phyloP scores from a whole-genome alignment of 2,329 filamentous ascomycete species.

The Ascochyta lentis region DNA sequence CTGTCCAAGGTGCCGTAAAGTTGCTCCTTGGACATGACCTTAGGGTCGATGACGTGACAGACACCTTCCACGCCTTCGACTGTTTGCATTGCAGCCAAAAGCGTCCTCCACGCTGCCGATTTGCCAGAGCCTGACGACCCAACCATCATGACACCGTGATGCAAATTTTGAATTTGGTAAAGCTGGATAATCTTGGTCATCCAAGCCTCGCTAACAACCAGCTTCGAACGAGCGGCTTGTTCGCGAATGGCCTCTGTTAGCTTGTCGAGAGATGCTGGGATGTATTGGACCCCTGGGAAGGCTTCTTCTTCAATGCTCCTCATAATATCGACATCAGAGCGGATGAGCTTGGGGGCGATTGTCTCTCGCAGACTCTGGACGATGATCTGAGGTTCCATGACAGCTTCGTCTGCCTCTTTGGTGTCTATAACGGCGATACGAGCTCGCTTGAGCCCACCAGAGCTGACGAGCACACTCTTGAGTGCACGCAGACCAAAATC shows the following conservation, averaged over 20 bases:
- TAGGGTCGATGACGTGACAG: conserved; percentile 96
- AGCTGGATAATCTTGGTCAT: conserved; percentile 96
- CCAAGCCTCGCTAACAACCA: conserved; percentile 93
- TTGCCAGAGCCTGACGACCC: conserved; percentile 98
- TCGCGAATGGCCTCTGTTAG: conserved; percentile 82
- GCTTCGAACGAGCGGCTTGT: conserved; percentile 82
- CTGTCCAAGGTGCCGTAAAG: conserved; percentile 95
- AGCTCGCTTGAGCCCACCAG: conserved; percentile 90
- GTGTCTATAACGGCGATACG: conserved; percentile 66
- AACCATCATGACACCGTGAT: conserved; percentile 99
- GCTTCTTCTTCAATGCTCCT: conserved; percentile 79
- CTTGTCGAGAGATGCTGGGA: conserved; percentile 82
- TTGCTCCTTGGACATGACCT: conserved; percentile 99
- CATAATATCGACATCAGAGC: conserved; percentile 89
- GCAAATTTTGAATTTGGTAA: conserved; percentile 96
- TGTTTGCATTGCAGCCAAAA: conserved; percentile 88
- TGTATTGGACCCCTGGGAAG: conserved; percentile 92
- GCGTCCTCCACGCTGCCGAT: conserved; percentile 90
- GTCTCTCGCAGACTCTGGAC: conserved; percentile 98
- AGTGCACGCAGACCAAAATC: conserved; percentile 97
- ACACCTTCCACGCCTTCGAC: conserved; percentile 93
- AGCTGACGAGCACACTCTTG: conserved; percentile 98
- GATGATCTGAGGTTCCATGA: conserved; percentile 94
- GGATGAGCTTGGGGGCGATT: conserved; percentile 95
- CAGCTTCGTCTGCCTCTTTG: conserved; percentile 68